Evolutionary conservation across 2,329 filamentous ascomycete species (phyloP), one percentile per base, ranked within the genome.

Genomic region (Fusarium newnesense): DNA sequence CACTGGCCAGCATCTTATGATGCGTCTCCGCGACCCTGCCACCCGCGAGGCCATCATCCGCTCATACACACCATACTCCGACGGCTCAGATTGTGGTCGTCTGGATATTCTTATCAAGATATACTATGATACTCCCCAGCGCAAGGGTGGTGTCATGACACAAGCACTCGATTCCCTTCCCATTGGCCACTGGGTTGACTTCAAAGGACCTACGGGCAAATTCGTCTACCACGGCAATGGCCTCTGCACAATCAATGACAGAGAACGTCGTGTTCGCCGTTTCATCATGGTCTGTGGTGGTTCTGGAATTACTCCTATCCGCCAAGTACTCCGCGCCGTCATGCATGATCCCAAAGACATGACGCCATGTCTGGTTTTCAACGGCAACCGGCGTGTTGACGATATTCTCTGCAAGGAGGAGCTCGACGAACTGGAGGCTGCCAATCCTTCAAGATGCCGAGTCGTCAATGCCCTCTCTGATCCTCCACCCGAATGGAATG

Each of bases 281-380:
- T 94, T 97, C 80, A 85, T 93, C 79, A 97, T 97, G 94, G 91
- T 97, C 37, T 96, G 94, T 76, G 95, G 89, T 19, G 95, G 95
- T 10, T 94, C 90, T n/a, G 95, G 95, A 2, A 93, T 98, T 77
- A 97, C 95, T n/a, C 95, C 95, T 0, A 93, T 97, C 72, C 96
- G 92, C 79, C 93, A 96, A 78, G 93, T 97, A 7, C 84, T 97
- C 59, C 86, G 93, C 11, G 92, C 93, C 1, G 89, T 97, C 21
- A 69, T 76, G 58, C 56, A 50, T 50, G 90, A 96, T 70, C 75
- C 79, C 4, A 79, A 84, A 0, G 93, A 96, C 77, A 74, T 81
- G 13, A 96, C 93, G 1, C 83, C 80, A 5, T 97, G 94, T 77
- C 83, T 92, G 4, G 86, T 98, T 0, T 84, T 98, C 1, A 87